phyloP scores from a whole-genome alignment of 371 early-diverging fungal genomes.

The Lichtheimia hyalospora region DNA sequence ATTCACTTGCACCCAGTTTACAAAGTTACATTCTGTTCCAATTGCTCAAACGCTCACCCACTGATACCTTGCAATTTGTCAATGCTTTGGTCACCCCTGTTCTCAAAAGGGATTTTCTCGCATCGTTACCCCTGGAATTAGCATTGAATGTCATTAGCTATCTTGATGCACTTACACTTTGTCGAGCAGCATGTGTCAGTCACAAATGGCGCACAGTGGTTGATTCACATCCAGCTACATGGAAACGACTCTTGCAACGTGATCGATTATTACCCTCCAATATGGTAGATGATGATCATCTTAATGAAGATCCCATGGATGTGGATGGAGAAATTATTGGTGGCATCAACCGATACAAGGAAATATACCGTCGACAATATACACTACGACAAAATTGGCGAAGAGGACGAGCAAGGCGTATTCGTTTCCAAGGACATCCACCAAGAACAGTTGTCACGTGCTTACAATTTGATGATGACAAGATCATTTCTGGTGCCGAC shows the following conservation, averaged over 20 bases:
- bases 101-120: slow-evolving; percentile 85
- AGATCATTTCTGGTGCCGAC: slow-evolving; percentile 91
- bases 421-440: slow-evolving; percentile 79
- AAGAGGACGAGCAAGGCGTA: slow-evolving; percentile 66
- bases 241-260: slow-evolving; percentile 52
- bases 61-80: slow-evolving; percentile 77
- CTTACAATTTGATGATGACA: slow-evolving; percentile 90
- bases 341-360: slow-evolving; percentile 29
- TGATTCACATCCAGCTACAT: slow-evolving; percentile 69
- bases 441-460: slow-evolving; percentile 86
- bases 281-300: neutral
- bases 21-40: slow-evolving; percentile 43
- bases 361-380: slow-evolving; percentile 72
- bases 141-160: slow-evolving; percentile 73
- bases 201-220: slow-evolving; percentile 74
- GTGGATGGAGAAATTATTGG: too few relatives aligned
- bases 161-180: slow-evolving; percentile 79
- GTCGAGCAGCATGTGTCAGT: slow-evolving; percentile 80
- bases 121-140: slow-evolving; percentile 75
- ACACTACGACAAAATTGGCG: slow-evolving; percentile 82
- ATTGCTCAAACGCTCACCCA: slow-evolving; percentile 37
- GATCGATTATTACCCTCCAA: slow-evolving; percentile 35
- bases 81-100: slow-evolving; percentile 78
- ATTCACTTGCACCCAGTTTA: slow-evolving; percentile 28
- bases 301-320: neutral